These are phyloP conservation scores for Phellinidium pouzarii DNA, from an alignment of 1,284 basidiomycete genomes.

Conservation along the genomic window DNA sequence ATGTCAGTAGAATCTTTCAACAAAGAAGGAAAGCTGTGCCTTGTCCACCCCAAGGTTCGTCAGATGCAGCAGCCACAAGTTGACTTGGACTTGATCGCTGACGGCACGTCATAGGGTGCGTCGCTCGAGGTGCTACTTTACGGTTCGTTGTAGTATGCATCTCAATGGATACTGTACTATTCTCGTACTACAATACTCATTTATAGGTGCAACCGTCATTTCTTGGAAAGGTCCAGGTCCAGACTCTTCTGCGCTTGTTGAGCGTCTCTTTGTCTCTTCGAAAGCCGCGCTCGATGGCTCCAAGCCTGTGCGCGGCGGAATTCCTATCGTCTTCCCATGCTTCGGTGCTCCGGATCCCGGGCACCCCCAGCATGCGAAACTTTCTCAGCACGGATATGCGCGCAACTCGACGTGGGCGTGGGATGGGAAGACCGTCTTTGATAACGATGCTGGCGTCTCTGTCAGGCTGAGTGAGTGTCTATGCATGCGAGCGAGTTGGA, in stretches of 20 bases:
- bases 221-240: conserved; percentile 60
- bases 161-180: not conserved
- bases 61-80: not conserved
- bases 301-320: conserved; percentile 75
- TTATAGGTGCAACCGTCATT: conserved; percentile 55
- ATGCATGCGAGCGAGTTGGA: not conserved
- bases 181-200: not conserved
- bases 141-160: conserved; percentile 31
- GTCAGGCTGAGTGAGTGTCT: conserved; percentile 58
- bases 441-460: conserved; percentile 65
- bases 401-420: conserved; percentile 68
- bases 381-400: conserved; percentile 83
- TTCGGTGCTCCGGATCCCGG: conserved; percentile 60
- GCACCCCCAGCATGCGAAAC: conserved; percentile 58
- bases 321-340: conserved; percentile 80
- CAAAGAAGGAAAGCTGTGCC: conserved; percentile 8
- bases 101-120: conserved; percentile 47
- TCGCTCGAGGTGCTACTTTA: conserved; percentile 67
- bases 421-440: conserved; percentile 50
- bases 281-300: conserved; percentile 72
- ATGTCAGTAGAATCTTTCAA: conserved; percentile 15
- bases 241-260: conserved; percentile 36
- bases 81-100: not conserved
- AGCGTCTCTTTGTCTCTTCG: conserved; percentile 72
- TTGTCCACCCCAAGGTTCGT: conserved; percentile 22